Percentiles rank a stretch among this genome's conserved stretches.
phyloP scores from a whole-genome alignment of 495 filamentous ascomycete species.

The Neurospora hispaniola region DNA sequence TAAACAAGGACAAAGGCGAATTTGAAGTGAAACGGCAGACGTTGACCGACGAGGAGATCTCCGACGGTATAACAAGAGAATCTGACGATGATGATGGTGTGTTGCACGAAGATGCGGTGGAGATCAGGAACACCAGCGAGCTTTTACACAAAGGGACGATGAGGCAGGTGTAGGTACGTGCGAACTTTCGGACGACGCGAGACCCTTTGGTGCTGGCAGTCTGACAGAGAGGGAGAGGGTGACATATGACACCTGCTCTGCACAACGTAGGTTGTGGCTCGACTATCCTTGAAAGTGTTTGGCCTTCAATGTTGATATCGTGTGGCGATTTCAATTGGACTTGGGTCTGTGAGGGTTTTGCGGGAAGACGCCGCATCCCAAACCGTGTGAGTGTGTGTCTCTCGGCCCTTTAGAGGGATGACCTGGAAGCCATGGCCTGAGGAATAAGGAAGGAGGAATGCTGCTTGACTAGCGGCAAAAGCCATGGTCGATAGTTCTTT shows the following conservation, averaged over 20 bases:
- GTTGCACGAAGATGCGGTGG: background rate
- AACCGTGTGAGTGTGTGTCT: background rate
- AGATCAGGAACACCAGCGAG: background rate
- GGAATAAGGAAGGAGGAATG: background rate
- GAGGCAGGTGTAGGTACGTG: background rate
- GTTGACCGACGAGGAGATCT: background rate
- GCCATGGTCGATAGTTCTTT: background rate
- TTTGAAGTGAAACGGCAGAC: background rate
- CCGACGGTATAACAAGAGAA: background rate
- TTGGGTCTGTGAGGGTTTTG: no score
- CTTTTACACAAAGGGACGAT: background rate
- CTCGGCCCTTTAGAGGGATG: background rate
- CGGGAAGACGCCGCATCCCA: background rate
- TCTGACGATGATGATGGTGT: background rate
- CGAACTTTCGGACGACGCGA: background rate
- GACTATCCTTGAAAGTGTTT: background rate
- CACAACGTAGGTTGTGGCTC: background rate
- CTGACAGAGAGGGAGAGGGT: background rate
- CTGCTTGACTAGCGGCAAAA: background rate
- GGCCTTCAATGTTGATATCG: background rate
- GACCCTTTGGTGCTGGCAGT: background rate
- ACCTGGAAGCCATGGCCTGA: background rate
- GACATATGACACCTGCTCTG: background rate
- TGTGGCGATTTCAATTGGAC: background rate
- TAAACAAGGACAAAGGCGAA: background rate